Base-by-base conservation (phyloP, 2,329 filamentous ascomycete species). In the Xylaria sp. region DNA sequence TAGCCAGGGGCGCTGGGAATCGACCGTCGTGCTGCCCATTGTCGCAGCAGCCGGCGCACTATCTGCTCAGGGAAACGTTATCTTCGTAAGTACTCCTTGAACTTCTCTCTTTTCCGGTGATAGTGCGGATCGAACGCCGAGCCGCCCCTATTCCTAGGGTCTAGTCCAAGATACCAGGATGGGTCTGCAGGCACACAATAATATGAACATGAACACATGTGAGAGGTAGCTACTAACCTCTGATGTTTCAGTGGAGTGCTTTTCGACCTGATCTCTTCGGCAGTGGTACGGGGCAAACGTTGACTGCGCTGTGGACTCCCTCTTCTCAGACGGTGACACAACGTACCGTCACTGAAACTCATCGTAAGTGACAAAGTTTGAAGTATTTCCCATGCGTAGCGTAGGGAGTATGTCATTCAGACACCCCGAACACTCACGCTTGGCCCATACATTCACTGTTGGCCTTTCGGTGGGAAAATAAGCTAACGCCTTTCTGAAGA, bases 281-380 rank as follows among this genome's bases (percentile, higher is more conserved):
- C 1, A 36, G 71, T 13, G 68, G 67, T 1, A 73, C 72, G 1
- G 73, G 73, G 5, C 59, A 69, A 59, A 76, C 74, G 3, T 59
- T 70, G 38, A 74, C 67, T 9, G 67, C 70, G 20, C 40, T 69
- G 20, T 76, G 71, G 72, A 67, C 63, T 42, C 72, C 71, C 28
- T 61, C 58, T 5, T 68, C 63, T 60, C 74, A 77, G 66, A 67
- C 71, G 36, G 67, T 80, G 11, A 75, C 78, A 23, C 56, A 77
- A 26, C 75, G 74, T 20, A 76, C 75, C 40, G 76, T 82, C 7
- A 75, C 78, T 51, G 74, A 84, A 66, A 87, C 83, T 0, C 72
- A 80, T 56, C 71, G 64, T 70, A 60, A 70, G 69, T 69, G 28
- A 9, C 11, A 31, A 56, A 56, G 20, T 42, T 26, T 10, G 4